Conservation (phyloP, 2,329 filamentous ascomycete genomes). For the Fusarium sacchari region DNA sequence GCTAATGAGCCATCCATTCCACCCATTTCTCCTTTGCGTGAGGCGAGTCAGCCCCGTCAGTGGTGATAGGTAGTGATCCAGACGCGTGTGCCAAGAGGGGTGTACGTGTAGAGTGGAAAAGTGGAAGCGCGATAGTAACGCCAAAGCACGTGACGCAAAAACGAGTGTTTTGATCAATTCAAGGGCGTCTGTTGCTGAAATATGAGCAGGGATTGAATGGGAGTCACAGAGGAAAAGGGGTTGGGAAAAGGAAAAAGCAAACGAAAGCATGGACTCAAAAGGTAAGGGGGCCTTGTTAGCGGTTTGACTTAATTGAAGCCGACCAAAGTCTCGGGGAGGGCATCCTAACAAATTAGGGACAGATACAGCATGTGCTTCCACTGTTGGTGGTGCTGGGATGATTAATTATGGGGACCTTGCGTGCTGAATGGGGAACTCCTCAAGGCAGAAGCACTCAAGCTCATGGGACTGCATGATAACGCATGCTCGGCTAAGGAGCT, state of each 20-base stretch:
- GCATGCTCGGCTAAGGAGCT: conserved; percentile 38
- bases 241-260: not conserved
- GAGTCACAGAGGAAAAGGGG: conserved; percentile 34
- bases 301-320: conserved; percentile 16
- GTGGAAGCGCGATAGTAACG: not conserved
- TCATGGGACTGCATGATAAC: conserved; percentile 43
- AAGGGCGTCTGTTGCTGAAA: not conserved
- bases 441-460: conserved; percentile 42
- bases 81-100: conserved; percentile 25
- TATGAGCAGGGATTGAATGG: conserved; percentile 15
- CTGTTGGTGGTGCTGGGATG: conserved; percentile 9
- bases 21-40: conserved; percentile 17
- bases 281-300: conserved; percentile 28
- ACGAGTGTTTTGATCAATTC: conserved; percentile 14
- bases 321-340: conserved; percentile 1
- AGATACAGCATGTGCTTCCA: not conserved
- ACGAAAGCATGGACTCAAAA: conserved; percentile 1
- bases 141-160: conserved; percentile 31
- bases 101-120: conserved; percentile 21
- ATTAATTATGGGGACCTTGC: conserved; percentile 17
- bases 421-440: conserved; percentile 22
- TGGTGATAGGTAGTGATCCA: conserved; percentile 37
- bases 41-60: conserved; percentile 35
- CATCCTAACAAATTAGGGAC: conserved; percentile 14
- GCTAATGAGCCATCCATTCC: conserved; percentile 9